Evolutionary conservation across 139 green algal species (phyloP).

Genomic region (Zygnema cylindricum): DNA sequence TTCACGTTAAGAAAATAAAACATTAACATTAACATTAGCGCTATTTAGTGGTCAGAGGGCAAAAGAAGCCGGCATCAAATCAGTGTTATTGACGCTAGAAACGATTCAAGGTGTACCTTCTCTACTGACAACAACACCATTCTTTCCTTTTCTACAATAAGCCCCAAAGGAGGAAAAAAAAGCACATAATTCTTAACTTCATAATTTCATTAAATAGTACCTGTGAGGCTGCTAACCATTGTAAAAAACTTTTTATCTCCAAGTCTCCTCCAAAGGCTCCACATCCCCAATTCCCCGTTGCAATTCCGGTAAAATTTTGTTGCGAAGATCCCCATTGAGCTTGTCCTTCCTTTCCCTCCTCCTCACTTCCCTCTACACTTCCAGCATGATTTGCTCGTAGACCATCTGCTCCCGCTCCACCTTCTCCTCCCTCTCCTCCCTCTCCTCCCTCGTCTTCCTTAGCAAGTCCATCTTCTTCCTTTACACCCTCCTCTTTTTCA

Average conservation of each 20-base stretch:
- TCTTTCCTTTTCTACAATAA: no score
- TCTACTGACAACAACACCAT: no score
- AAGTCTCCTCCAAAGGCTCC: constrained; percentile 47
- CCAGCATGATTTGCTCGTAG: neutral
- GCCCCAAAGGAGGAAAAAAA: no score
- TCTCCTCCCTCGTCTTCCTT: constrained; percentile 18
- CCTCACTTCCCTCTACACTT: constrained; percentile 10
- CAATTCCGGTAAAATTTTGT: neutral
- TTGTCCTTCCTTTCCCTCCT: neutral
- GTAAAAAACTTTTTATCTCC: constrained; percentile 39
- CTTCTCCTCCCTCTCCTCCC: neutral
- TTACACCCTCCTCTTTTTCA: constrained; percentile 6
- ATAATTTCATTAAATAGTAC: no score
- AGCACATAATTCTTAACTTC: no score
- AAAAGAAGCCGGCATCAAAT: no score
- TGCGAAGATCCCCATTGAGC: neutral
- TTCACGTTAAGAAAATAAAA: no score
- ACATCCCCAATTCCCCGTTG: constrained; percentile 50
- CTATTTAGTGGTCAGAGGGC: no score
- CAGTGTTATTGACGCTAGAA: no score
- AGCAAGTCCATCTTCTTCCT: neutral
- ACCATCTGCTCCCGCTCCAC: neutral
- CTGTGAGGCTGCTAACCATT: constrained; percentile 43
- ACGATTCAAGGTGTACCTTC: no score
- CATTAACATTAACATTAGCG: no score